A percentile compares a stretch with the other conserved stretches of the same genome.
Evolutionary conservation across 2,329 filamentous ascomycete genomes (phyloP).

Genomic region (Alternaria brassicae): DNA sequence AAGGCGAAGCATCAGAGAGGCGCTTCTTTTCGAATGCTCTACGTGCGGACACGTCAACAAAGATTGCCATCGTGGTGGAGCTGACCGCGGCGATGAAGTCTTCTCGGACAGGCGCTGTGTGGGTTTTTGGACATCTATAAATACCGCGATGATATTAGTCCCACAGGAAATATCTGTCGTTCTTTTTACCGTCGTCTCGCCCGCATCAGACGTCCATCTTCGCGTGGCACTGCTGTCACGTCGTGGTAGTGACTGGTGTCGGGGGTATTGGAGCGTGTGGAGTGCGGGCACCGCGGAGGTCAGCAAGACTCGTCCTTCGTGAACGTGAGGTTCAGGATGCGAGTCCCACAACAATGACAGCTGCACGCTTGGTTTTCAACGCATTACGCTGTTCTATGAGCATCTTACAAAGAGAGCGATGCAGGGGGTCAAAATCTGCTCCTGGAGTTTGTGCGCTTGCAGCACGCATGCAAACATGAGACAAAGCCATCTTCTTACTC

Average conservation of each 20-base stretch:
- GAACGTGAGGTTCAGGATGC: background rate
- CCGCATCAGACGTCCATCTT: background rate
- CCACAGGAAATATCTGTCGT: background rate
- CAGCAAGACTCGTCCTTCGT: conserved; percentile 5
- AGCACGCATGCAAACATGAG: background rate
- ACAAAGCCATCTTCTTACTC: background rate
- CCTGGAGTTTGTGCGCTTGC: background rate
- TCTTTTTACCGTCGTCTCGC: background rate
- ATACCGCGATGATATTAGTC: background rate
- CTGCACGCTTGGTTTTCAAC: background rate
- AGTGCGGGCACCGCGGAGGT: background rate
- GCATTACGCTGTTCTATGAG: background rate
- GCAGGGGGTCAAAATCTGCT: background rate
- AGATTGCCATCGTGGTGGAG: background rate
- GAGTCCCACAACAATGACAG: background rate
- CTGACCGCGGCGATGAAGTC: background rate
- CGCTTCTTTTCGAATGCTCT: background rate
- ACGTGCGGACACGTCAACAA: background rate
- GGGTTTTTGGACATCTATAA: background rate
- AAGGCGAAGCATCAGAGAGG: background rate
- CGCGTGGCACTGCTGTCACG: background rate
- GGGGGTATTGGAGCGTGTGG: background rate
- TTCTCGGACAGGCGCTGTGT: background rate
- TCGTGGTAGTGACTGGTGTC: background rate
- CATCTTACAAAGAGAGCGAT: background rate